Conservation (phyloP, 768 basidiomycete genomes). For the Hygrocybe punicea region DNA sequence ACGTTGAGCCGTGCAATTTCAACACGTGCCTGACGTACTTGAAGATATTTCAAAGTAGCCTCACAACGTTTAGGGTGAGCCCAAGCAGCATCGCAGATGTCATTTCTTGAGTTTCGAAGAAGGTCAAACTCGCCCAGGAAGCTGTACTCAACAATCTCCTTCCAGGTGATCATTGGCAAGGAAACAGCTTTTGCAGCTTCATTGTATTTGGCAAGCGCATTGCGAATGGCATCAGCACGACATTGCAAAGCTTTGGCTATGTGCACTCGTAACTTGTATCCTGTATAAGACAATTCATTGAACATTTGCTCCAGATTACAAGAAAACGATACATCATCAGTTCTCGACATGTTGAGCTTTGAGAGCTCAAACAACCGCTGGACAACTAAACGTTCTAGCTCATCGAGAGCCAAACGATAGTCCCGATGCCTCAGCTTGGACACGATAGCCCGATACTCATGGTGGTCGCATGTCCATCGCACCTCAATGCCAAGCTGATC, state of each 20-base stretch:
- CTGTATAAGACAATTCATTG: conserved; percentile 14
- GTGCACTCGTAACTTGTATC: conserved; percentile 32
- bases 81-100: conserved; percentile 30
- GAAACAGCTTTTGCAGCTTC: conserved; percentile 18
- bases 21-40: conserved; percentile 28
- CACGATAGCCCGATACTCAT: conserved; percentile 7
- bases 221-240: conserved; percentile 30
- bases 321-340: conserved; percentile 13
- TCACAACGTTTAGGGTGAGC: conserved; percentile 20
- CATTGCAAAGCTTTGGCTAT: conserved; percentile 35
- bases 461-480: conserved; percentile 11
- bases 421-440: not conserved
- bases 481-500: conserved; percentile 7
- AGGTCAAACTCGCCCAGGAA: conserved; percentile 33
- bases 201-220: conserved; percentile 34
- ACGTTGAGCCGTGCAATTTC: conserved; percentile 32
- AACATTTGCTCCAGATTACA: conserved; percentile 10
- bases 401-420: not conserved
- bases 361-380: conserved; percentile 4
- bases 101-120: conserved; percentile 27
- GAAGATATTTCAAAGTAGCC: conserved; percentile 26
- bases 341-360: conserved; percentile 24
- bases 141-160: conserved; percentile 14
- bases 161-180: conserved; percentile 19
- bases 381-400: not conserved